A percentile compares a stretch with the other conserved stretches of the same genome.
Conservation (phyloP, 1,284 basidiomycete species). For the Ustilago bromivora region DNA sequence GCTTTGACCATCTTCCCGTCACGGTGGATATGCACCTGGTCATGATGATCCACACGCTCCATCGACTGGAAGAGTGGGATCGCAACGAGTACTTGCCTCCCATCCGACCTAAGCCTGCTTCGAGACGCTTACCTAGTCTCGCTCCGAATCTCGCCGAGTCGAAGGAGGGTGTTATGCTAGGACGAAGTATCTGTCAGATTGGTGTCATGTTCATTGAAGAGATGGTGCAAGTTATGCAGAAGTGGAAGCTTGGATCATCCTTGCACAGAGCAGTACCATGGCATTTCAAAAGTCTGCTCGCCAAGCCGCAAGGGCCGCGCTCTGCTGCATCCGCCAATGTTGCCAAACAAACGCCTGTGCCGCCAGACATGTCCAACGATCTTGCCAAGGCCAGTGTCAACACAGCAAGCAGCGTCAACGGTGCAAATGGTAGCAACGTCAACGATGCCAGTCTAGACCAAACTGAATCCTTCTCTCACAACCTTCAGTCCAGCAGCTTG, state of each 20-base stretch:
- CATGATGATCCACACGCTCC: constrained; percentile 40
- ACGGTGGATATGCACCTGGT: constrained; percentile 41
- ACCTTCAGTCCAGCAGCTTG: constrained; percentile 23
- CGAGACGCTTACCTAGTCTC: constrained; percentile 21
- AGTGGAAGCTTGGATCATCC: constrained; percentile 48
- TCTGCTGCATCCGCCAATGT: neutral
- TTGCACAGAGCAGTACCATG: constrained; percentile 31
- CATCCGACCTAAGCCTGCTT: constrained; percentile 16
- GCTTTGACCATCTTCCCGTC: constrained; percentile 34
- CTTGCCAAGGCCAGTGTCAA: neutral
- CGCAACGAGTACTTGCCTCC: constrained; percentile 47
- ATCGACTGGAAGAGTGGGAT: constrained; percentile 44
- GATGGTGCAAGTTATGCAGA: constrained; percentile 49
- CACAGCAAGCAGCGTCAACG: constrained; percentile 11
- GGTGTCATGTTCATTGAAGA: constrained; percentile 48
- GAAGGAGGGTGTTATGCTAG: constrained; percentile 12
- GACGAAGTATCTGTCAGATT: constrained; percentile 47
- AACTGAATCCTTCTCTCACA: constrained; percentile 23
- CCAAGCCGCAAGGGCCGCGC: constrained; percentile 7
- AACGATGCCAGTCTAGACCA: constrained; percentile 19
- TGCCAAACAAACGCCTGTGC: neutral
- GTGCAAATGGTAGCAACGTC: neutral
- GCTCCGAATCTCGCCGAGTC: constrained; percentile 19
- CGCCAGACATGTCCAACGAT: neutral
- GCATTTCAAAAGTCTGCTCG: constrained; percentile 25